Evolutionary conservation across 768 basidiomycete species (phyloP), one percentile per base, ranked within the genome.

Genomic region (Mycena albidolilacea): DNA sequence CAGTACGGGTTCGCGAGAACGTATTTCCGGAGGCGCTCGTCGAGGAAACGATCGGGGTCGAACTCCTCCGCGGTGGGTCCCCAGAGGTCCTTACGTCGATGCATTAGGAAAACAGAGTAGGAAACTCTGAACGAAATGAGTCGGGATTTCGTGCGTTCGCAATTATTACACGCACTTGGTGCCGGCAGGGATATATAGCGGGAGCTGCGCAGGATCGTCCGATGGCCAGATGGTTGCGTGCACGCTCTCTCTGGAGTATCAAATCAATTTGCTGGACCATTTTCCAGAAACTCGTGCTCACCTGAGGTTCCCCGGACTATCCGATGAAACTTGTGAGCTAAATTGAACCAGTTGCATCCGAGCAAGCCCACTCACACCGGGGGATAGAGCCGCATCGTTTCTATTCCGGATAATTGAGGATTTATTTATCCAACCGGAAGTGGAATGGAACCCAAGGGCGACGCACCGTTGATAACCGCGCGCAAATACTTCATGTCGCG

Each of bases 41-140:
- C 85, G 12, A 85, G 76, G 79, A 84, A 86, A 14, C 85, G 79
- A 55, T 85, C 82, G 2, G 85, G 84, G 50, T 86, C 84, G 61
- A 85, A 85, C 30, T 77, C 75, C 19, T 67, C 61, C 43, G 71
- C 66, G 1, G 61, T 58, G 5, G 90, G 90, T 0, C 91, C 92
- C 92, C 92, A 93, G 3, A 91, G 84, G 73, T 91, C 90, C 60
- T 80, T 85, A 44, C 90, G 84, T 5, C 91, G 86, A 41, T 93
- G 92, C 90, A 92, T 91, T 39, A 87, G 79, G 70, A 86, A 84
- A 1, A 91, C 85, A 9, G 88, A 86, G 75, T 91, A 92, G 0
- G 79, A 69, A 19, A 80, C 69, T 57, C 89, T 88, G 10, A 14
- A 30, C 11, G 21, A 54, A 15, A 23, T 9, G 37, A 60, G 37